Evolutionary conservation across 2,329 filamentous ascomycete species (phyloP).

Genomic region (Eurotiales sp.): DNA sequence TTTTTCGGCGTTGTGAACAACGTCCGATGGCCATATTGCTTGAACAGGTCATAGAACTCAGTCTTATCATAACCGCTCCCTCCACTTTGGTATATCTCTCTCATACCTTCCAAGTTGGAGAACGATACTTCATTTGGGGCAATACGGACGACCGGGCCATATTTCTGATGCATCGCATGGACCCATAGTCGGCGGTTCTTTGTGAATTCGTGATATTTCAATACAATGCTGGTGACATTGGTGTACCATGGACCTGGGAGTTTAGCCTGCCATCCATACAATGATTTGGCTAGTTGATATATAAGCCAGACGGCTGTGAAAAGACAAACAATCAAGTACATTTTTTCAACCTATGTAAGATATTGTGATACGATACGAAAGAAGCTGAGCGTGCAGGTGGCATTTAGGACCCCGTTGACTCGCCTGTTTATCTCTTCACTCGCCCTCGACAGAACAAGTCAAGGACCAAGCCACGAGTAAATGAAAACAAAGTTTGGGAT

Average conservation of each 20-base stretch:
- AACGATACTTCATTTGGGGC: slow-evolving; percentile 31
- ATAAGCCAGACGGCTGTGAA: background rate
- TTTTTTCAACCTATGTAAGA: no score
- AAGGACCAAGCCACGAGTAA: background rate
- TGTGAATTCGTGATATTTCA: slow-evolving; percentile 31
- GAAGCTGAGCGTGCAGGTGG: background rate
- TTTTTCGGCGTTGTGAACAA: slow-evolving; percentile 36
- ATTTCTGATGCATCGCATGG: slow-evolving; percentile 24
- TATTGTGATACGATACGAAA: background rate
- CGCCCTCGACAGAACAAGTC: no score
- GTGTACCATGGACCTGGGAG: slow-evolving; percentile 30
- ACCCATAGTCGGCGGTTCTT: slow-evolving; percentile 26
- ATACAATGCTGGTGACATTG: slow-evolving; percentile 23
- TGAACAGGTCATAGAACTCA: slow-evolving; percentile 33
- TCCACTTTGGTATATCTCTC: slow-evolving; percentile 30
- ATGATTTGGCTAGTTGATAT: background rate
- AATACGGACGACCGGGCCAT: slow-evolving; percentile 27
- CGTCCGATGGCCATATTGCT: slow-evolving; percentile 31
- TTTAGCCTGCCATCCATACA: slow-evolving; percentile 13
- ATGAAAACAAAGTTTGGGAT: no score
- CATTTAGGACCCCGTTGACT: no score
- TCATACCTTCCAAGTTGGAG: slow-evolving; percentile 25
- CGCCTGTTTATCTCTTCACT: no score
- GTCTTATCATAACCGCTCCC: slow-evolving; percentile 38
- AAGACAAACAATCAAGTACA: background rate